Base-by-base conservation (phyloP, 768 basidiomycete genomes). In the Boletus tomentosulus region DNA sequence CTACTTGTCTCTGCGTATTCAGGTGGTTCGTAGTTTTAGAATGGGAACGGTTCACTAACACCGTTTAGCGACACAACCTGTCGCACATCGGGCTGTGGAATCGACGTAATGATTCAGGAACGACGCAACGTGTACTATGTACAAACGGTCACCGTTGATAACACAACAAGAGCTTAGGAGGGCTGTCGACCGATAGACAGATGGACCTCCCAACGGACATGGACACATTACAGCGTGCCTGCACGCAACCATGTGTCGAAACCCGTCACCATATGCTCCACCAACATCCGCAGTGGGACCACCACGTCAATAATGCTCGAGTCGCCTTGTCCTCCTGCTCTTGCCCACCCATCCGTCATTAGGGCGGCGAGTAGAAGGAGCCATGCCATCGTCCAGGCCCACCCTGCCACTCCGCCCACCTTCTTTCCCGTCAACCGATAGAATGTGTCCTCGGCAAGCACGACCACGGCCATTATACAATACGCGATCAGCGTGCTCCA, bases 381-480 rank as follows among this genome's bases (percentile, higher is more conserved):
- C 42, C 42, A 43, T 8, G 8, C 13, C 25, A 15, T 16, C 42
- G 24, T 27, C 42, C 42, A 43, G 25, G 30, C 16, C 28, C 44
- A 9, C 15, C 44, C 44, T 9, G 7, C 28, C 16, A 45, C 7
- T 5, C 44, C 44, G 9, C 28, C 16, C 16, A 45, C 44, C 44
- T 45, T 30, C 15, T 30, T 28, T 16, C 44, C 44, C 44, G 28
- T 45, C 28, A 28, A 30, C 28, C 25, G 25, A 7, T 49, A 41
- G 46, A 58, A 71, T n/a, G 2, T 53, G 12, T 44, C 64, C 63
- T 86, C 85, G 16, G 78, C 50, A 3, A 81, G 50, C 15, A 80
- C 61, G 1, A 81, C 83, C 0, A 78, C 53, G 11, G 75, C 83
- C 70, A 78, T 82, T 64, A 81, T 67, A 31, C 83, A 55, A 62